Evolutionary conservation across 768 basidiomycete genomes (phyloP).

Genomic region (Trametes maxima): DNA sequence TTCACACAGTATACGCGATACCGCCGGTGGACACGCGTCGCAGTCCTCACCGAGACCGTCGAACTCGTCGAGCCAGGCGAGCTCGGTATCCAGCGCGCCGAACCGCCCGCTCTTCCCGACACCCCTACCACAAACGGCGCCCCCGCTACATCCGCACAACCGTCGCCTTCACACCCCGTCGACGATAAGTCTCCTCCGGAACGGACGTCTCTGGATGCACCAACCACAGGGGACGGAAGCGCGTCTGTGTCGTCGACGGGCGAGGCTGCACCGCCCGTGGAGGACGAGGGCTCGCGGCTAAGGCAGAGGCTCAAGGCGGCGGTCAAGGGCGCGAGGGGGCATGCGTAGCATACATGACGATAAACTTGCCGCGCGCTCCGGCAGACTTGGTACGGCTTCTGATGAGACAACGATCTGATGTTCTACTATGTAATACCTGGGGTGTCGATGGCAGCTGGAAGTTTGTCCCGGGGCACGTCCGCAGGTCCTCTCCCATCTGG

Average conservation of each 20-base stretch:
- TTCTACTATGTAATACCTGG: no score
- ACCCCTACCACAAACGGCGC: neutral
- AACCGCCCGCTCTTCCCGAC: neutral
- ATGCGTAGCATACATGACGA: neutral
- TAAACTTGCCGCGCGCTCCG: no score
- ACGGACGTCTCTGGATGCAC: neutral
- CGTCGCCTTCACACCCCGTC: neutral
- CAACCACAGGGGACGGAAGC: neutral
- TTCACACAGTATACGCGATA: slow-evolving; percentile 75
- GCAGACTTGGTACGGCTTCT: neutral
- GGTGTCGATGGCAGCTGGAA: no score
- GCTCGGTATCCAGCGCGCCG: slow-evolving; percentile 30
- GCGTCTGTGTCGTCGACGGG: neutral
- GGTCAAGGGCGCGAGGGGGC: slow-evolving; percentile 23
- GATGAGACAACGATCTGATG: no score
- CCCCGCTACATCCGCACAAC: neutral
- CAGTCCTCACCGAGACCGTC: slow-evolving; percentile 71
- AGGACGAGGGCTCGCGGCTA: slow-evolving; percentile 28
- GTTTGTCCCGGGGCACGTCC: no score
- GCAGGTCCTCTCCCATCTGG: no score
- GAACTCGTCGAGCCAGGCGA: slow-evolving; percentile 49
- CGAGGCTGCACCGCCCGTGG: slow-evolving; percentile 1
- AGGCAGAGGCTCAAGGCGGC: slow-evolving; percentile 30
- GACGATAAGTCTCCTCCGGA: neutral
- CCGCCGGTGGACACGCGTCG: slow-evolving; percentile 85